Evolutionary conservation across 371 early-diverging fungal genomes (phyloP), one percentile per base, ranked within the genome.

Genomic region (Syncephalis fuscata): DNA sequence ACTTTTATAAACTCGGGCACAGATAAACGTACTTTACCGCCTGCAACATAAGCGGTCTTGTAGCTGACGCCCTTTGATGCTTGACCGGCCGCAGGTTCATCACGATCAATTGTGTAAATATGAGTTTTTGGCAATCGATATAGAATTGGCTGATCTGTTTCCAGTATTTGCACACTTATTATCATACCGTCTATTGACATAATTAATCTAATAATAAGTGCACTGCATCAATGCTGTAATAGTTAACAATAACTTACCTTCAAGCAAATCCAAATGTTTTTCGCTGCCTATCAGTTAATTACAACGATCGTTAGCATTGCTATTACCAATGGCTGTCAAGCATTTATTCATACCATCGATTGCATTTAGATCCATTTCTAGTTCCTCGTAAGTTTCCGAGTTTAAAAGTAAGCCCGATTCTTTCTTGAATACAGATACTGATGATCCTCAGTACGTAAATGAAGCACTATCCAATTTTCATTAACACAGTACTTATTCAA

Each of bases 1-100:
- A 64, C 66, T 48, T 73, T 61, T 7, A 86, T 69, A 66, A 83
- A 84, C 53, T 80, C 79, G 16, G 87, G 87, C 2, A 86, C 81
- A 54, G 57, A 62, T 23, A 86, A 56, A 37, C 51, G 65, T 1
- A 32, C 11, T 11, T 68, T 70, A n/a, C 80, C 84, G 46, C 72
- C 74, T 16, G 71, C 67, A 19, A 84, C 57, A 2, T 55, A 62
- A 7, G 84, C 87, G 0, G 70, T 60, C 51, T 76, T 73, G 52
- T 66, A 81, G 1, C 67, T 71, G 8, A 76, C 69, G 24, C 80
- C 80, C 49, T 74, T 78, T 5, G 67, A 20, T 32, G 76, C 81
- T 36, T 74, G 73, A 5, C 72, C 63, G 1, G 70, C 68, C n/a
- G 21, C 8, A 4, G 21, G 41, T 41, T 16, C 41, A 41, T 41